Percentiles rank a stretch among this genome's conserved stretches.
Evolutionary conservation across 495 filamentous ascomycete genomes (phyloP).

Genomic region (Apodospora peruviana): DNA sequence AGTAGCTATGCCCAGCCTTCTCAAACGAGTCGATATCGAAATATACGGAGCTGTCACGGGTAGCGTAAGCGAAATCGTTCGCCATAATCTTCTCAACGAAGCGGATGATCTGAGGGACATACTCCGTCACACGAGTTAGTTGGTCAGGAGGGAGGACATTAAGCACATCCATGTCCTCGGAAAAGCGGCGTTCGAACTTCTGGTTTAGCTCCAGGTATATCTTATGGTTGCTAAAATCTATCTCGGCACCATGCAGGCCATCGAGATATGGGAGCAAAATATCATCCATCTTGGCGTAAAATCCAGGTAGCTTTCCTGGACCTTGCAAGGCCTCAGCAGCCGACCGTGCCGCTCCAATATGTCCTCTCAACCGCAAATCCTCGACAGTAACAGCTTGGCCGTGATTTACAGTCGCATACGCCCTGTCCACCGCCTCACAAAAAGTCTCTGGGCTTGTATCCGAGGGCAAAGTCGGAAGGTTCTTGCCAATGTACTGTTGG

Average conservation of each 20-base stretch:
- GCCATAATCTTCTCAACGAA: slow-evolving; percentile 6
- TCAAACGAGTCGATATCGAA: slow-evolving; percentile 71
- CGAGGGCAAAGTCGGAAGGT: slow-evolving; percentile 19
- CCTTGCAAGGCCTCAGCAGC: slow-evolving; percentile 29
- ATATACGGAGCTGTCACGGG: slow-evolving; percentile 6
- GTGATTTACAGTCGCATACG: slow-evolving; percentile 13
- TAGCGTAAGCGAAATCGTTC: slow-evolving; percentile 6
- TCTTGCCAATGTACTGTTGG: slow-evolving; percentile 20
- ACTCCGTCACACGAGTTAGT: slow-evolving; percentile 5
- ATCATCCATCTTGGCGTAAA: slow-evolving; percentile 22
- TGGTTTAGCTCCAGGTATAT: slow-evolving; percentile 65
- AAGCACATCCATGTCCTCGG: slow-evolving; percentile 62
- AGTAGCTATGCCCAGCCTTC: slow-evolving; percentile 59
- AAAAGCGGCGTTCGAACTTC: slow-evolving; percentile 64
- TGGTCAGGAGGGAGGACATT: slow-evolving; percentile 49
- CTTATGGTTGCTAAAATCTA: slow-evolving; percentile 44
- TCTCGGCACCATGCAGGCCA: slow-evolving; percentile 40
- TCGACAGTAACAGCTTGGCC: slow-evolving; percentile 41
- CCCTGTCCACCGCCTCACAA: slow-evolving; percentile 15
- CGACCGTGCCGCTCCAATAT: slow-evolving; percentile 28
- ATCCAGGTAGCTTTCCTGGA: slow-evolving; percentile 13
- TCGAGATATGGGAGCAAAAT: slow-evolving; percentile 68
- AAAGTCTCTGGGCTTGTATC: slow-evolving; percentile 20
- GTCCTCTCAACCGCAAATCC: slow-evolving; percentile 17
- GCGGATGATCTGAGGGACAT: slow-evolving; percentile 5